Conservation (phyloP, 208 protist genomes). For the Novymonas esmeraldas region DNA sequence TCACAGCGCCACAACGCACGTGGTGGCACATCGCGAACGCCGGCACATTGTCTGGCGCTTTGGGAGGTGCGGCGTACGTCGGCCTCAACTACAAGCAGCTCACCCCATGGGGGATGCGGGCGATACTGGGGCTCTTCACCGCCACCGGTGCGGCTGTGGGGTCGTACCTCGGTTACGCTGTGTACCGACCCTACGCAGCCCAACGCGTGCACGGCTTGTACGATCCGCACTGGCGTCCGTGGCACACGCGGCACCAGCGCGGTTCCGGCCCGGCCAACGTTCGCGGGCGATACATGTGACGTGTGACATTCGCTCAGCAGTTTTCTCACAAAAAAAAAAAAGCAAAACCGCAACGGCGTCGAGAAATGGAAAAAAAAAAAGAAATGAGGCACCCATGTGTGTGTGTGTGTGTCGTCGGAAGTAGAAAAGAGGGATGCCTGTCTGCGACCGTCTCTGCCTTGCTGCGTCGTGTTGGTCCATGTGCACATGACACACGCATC, state of each 20-base stretch:
- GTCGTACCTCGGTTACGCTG: slow-evolving; percentile 50
- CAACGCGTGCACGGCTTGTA: slow-evolving; percentile 62
- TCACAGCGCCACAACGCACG: slow-evolving; percentile 53
- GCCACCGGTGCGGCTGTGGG: slow-evolving; percentile 31
- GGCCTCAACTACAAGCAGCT: slow-evolving; percentile 55
- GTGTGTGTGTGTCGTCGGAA: no score
- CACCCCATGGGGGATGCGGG: slow-evolving; percentile 66
- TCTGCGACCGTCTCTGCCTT: no score
- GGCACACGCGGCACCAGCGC: slow-evolving; percentile 56
- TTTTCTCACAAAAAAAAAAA: no score
- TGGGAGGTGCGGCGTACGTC: slow-evolving; percentile 49
- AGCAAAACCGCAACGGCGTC: no score
- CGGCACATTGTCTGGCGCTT: slow-evolving; percentile 47
- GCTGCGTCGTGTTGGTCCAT: no score
- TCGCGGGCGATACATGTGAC: slow-evolving; percentile 74
- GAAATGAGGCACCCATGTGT: no score
- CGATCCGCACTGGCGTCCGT: slow-evolving; percentile 85
- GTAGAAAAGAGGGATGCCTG: no score
- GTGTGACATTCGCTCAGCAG: no score
- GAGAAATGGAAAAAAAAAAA: no score
- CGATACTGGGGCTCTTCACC: slow-evolving; percentile 36
- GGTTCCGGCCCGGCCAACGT: slow-evolving; percentile 54
- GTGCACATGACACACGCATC: no score
- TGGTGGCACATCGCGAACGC: slow-evolving; percentile 63
- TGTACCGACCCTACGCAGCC: slow-evolving; percentile 68